A percentile compares a stretch with the other conserved stretches of the same genome.
phyloP scores from a whole-genome alignment of 176 grass and related monocot genomes.

The Miscanthus lutarioriparius region DNA sequence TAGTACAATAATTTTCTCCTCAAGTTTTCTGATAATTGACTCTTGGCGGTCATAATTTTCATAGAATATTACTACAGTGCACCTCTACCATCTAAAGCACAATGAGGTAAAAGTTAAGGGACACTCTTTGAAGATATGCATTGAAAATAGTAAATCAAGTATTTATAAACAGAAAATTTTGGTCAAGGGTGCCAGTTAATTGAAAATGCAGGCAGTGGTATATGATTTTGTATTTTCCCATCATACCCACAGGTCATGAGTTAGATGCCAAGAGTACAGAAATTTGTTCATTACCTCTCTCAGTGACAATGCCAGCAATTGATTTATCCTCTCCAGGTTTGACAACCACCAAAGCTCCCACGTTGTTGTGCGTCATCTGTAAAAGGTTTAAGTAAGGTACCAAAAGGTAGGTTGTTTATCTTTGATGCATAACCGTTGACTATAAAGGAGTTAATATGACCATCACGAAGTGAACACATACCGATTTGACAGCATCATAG shows the following conservation, averaged over 20 bases:
- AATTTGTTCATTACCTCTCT: conserved; percentile 70
- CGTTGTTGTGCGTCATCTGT: conserved; percentile 98
- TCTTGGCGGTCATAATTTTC: not conserved
- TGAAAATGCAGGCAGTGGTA: not conserved
- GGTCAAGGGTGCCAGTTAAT: not conserved
- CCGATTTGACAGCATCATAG: conserved; percentile 96
- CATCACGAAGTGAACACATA: conserved; percentile 34
- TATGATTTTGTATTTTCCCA: not conserved
- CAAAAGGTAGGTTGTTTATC: not conserved
- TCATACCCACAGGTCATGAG: not conserved
- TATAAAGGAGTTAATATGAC: conserved; percentile 4
- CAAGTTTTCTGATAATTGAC: not conserved
- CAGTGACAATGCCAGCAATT: conserved; percentile 94
- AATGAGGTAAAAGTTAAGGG: not conserved
- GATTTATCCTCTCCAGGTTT: conserved; percentile 73
- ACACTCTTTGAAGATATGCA: not conserved
- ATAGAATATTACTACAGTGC: not conserved
- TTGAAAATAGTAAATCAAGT: not conserved
- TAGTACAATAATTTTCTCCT: not conserved
- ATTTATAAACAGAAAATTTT: not conserved
- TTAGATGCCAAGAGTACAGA: not conserved
- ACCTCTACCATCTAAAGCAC: not conserved
- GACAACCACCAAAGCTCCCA: conserved; percentile 93
- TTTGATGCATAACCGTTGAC: conserved; percentile 1
- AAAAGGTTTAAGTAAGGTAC: not conserved